phyloP scores from a whole-genome alignment of 148 eudicot species.

The Heliamphora exappendiculata region DNA sequence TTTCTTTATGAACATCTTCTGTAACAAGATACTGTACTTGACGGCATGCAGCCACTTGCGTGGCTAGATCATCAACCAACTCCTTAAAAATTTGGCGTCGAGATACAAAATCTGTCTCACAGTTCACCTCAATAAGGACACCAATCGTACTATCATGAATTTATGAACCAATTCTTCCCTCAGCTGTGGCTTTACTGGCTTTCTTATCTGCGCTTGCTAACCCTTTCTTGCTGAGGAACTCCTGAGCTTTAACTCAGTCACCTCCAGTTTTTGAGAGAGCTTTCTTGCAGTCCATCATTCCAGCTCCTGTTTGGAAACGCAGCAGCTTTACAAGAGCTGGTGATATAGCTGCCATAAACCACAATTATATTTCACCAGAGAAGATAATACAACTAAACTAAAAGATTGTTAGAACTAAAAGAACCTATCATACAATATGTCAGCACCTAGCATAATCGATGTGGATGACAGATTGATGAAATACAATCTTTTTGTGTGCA shows the following conservation, averaged over 20 bases:
- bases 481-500: neutral
- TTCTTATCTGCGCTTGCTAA: slow-evolving; percentile 90
- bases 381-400: neutral
- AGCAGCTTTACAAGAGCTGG: slow-evolving; percentile 92
- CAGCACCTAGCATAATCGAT: neutral
- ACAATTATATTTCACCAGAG: neutral
- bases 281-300: slow-evolving; percentile 99
- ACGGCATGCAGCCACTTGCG: slow-evolving; percentile 93
- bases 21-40: slow-evolving; percentile 69
- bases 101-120: slow-evolving; percentile 93
- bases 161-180: slow-evolving; percentile 91
- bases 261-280: slow-evolving; percentile 92
- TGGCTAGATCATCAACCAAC: slow-evolving; percentile 90
- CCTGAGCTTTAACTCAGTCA: slow-evolving; percentile 83
- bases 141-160: slow-evolving; percentile 94
- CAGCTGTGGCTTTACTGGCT: slow-evolving; percentile 82
- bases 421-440: neutral
- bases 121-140: slow-evolving; percentile 85
- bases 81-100: slow-evolving; percentile 81
- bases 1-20: slow-evolving; percentile 65
- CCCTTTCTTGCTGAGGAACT: slow-evolving; percentile 90
- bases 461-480: neutral
- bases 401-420: neutral
- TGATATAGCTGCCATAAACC: slow-evolving; percentile 49
- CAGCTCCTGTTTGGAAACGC: slow-evolving; percentile 90